phyloP scores from a whole-genome alignment of 1,284 basidiomycete species.

The Coniferiporia sulphurascens region DNA sequence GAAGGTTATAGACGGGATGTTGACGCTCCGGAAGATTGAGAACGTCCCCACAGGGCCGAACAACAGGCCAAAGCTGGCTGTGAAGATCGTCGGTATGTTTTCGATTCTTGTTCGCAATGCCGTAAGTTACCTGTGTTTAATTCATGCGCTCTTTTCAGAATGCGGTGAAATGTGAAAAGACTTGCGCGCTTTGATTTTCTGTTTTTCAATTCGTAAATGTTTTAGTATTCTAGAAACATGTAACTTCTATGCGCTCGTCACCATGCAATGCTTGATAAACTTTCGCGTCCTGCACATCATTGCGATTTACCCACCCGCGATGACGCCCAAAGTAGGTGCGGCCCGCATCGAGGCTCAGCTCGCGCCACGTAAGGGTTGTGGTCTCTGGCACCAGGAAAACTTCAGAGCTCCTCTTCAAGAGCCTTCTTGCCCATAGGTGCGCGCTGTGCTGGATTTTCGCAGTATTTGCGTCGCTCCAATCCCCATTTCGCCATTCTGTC shows the following conservation, averaged over 20 bases:
- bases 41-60: conserved; percentile 88
- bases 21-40: conserved; percentile 91
- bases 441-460: too few species aligned
- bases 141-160: not conserved
- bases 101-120: not conserved
- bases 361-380: too few species aligned
- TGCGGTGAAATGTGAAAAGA: conserved; percentile 14
- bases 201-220: not conserved
- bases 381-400: too few species aligned
- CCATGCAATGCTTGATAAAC: not conserved
- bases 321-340: not conserved
- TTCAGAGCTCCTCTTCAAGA: too few species aligned
- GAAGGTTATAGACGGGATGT: conserved; percentile 82
- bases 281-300: not conserved
- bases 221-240: not conserved
- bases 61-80: conserved; percentile 78
- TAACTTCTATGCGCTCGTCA: not conserved
- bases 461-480: too few species aligned
- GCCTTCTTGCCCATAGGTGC: too few species aligned
- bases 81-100: conserved; percentile 75
- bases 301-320: not conserved
- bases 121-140: not conserved
- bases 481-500: too few species aligned
- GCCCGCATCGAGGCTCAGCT: too few species aligned
- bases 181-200: too few species aligned